Evolutionary conservation across 371 early-diverging fungal genomes (phyloP), one percentile per base, ranked within the genome.

Genomic region (Actinomucor elegans): DNA sequence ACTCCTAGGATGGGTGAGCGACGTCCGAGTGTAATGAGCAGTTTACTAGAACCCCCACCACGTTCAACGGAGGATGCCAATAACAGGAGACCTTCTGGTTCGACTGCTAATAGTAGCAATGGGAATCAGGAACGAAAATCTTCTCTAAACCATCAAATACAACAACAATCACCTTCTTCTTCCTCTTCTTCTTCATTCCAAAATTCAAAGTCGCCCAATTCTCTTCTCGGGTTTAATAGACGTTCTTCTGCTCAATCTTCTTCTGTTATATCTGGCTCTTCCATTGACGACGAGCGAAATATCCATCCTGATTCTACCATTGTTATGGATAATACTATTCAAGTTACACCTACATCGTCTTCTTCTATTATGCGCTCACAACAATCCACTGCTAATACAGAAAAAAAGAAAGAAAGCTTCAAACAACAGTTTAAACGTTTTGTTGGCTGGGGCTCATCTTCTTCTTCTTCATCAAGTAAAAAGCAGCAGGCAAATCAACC

Each of bases 381-480:
- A 14, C 35, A 51, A 17, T 48, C 35, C 14, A 47, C 32, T 38
- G 44, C 26, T 7, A 35, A 21, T 11, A 24, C 38, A 12, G 51
- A 54, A 20, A 52, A 48, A 34, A 69, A 52, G 20, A 65, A 69
- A 46, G 71, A 68, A 42, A 52, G 58, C 8, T 66, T 75, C 18
- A 71, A 59, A 33, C 66, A 69, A 18, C 71, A 70, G 15, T 61
- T 73, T 12, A 73, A 73, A 42, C 47, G 74, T n/a, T 60, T 73
- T 34, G 74, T 73, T 15, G 74, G 74, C 11, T 73, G 74, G 74
- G 74, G 74, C 3, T 57, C 55, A 23, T 67, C 61, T 31, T 61
- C 60, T 12, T 32, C 52, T n/a, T 12, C 46, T 2, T 14, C 27
- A 21, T 11, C 31, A 3, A 21, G 18, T 5, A 28, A 18, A 20